Evolutionary conservation across 495 filamentous ascomycete species (phyloP).

Genomic region (Xylona heveae): DNA sequence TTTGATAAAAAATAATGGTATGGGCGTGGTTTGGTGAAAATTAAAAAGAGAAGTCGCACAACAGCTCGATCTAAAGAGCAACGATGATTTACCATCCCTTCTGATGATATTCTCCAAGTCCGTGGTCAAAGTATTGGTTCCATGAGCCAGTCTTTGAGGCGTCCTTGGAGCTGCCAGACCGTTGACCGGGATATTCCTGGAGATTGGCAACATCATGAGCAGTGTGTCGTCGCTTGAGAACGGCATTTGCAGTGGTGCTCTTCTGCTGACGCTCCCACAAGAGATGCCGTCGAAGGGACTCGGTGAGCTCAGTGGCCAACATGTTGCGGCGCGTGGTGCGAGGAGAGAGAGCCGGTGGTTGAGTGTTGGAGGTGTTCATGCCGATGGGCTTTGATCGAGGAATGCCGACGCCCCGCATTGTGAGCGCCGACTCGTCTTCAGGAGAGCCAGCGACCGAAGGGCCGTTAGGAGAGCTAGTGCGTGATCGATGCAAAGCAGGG

Average conservation of each 20-base stretch:
- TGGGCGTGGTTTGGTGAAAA: too few species aligned
- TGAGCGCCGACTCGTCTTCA: constrained; percentile 43
- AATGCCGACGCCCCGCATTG: constrained; percentile 52
- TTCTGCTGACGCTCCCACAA: constrained; percentile 80
- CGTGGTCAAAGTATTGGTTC: constrained; percentile 6
- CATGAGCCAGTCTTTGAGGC: constrained; percentile 6
- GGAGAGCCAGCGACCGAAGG: constrained; percentile 57
- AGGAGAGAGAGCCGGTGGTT: constrained; percentile 54
- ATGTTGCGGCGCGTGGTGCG: constrained; percentile 90
- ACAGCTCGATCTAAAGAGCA: too few species aligned
- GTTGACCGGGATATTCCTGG: constrained; percentile 40
- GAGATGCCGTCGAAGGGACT: constrained; percentile 57
- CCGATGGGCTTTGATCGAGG: constrained; percentile 75
- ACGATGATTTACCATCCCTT: constrained; percentile 8
- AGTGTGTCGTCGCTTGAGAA: constrained; percentile 79
- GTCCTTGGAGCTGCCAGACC: constrained; percentile 1
- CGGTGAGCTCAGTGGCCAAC: constrained; percentile 81
- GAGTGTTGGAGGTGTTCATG: constrained; percentile 49
- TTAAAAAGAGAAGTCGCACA: too few species aligned
- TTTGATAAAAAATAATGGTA: too few species aligned
- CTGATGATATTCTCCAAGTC: constrained; percentile 7
- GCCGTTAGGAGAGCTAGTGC: constrained; percentile 41
- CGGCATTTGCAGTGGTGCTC: constrained; percentile 64
- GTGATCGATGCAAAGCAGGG: constrained; percentile 59
- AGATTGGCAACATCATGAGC: constrained; percentile 73